Evolutionary conservation across 164 flowering plant species (phyloP), one percentile per base, ranked within the genome.

Genomic region (Warburgia ugandensis): DNA sequence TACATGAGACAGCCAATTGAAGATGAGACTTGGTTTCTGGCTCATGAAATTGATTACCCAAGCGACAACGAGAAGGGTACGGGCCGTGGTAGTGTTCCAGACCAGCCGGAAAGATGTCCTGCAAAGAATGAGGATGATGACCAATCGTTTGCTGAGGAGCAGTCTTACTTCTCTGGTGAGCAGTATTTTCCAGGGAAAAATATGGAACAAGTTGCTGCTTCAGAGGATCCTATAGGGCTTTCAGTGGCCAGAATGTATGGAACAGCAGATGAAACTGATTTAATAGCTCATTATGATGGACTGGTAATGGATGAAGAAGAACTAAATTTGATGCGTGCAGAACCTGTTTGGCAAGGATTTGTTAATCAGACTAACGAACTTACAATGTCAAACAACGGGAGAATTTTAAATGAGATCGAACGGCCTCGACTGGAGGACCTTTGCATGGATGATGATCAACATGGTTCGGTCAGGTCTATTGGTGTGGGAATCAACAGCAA

Each of bases 41-140:
- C 97, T 31, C 96, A 88, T 79, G 99, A 94, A 74, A 86, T 94
- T 69, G 99, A 94, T 67, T 88, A 94, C 54, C 99, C 97, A 38
- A 94, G 95, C 66, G 97, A 94, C 63, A 88, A 86, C 68, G 99
- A 88, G 50, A 94, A 89, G 72, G 96, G 87, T 36, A 75, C 79
- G 3, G 90, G 78, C 32, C 94, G 73, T 60, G 95, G 79, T 40
- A 92, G 89, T 71, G 79, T 75, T 60, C 95, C 87, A 19, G 94
- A 94, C 59, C 68, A 56, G 28, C 94, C 82, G 55, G 91, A 76
- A 67, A 76, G 79, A 57, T 76, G 58, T 59, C 77, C 68, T 35
- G 58, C 73, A 32, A 84, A 83, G 69, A 81, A 73, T 60, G 95
- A 86, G 43, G 98, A 87, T 26, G 95, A 87, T 73, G 94, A 84